Evolutionary conservation across 1,139 yeast species (phyloP).

Genomic region (Yamadazyma diospyri): DNA sequence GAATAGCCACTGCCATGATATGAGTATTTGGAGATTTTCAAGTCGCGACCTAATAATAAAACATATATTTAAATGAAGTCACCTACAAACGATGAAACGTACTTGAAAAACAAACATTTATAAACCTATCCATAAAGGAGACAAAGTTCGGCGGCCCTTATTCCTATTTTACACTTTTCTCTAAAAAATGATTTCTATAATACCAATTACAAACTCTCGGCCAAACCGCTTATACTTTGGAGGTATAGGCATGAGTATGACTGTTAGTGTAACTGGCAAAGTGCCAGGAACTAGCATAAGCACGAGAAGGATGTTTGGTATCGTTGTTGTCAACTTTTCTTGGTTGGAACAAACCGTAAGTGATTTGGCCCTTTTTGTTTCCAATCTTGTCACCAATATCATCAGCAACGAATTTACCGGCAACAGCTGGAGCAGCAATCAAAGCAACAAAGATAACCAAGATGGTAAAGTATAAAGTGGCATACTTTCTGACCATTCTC

Average conservation of each 20-base stretch:
- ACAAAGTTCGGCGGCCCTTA: background rate
- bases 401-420: slow-evolving; percentile 39
- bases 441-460: slow-evolving; percentile 68
- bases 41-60: slow-evolving; percentile 4
- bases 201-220: background rate
- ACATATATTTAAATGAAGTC: slow-evolving; percentile 9
- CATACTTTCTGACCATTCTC: slow-evolving; percentile 97
- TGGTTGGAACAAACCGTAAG: slow-evolving; percentile 85
- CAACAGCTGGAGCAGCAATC: slow-evolving; percentile 92
- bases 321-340: slow-evolving; percentile 78
- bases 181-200: slow-evolving; percentile 5
- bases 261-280: slow-evolving; percentile 51
- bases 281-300: slow-evolving; percentile 47
- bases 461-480: slow-evolving; percentile 72
- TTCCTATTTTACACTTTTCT: slow-evolving; percentile 1
- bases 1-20: slow-evolving; percentile 8
- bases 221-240: slow-evolving; percentile 47
- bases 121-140: slow-evolving; percentile 13
- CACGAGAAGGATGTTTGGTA: slow-evolving; percentile 57
- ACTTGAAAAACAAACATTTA: slow-evolving; percentile 11
- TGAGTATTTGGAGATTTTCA: background rate
- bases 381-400: slow-evolving; percentile 29
- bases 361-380: slow-evolving; percentile 12
- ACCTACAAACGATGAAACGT: slow-evolving; percentile 8
- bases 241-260: slow-evolving; percentile 53